phyloP scores from a whole-genome alignment of 306 rosid species.

The Cucumis sativus region DNA sequence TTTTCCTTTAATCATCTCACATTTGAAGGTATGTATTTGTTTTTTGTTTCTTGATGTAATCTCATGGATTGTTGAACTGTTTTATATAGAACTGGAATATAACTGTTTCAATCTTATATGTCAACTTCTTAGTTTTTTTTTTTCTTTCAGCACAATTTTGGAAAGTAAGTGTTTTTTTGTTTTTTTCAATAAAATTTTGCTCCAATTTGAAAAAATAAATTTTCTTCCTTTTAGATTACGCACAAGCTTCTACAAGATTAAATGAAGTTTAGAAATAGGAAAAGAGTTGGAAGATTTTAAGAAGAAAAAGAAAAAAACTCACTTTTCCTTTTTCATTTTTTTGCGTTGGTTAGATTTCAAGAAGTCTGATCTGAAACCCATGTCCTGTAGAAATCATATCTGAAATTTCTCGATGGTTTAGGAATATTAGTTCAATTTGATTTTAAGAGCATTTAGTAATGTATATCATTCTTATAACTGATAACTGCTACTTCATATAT shows the following conservation, averaged over 20 bases:
- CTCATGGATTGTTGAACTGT: too few species aligned
- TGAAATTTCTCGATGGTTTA: not conserved
- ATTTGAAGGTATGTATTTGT: too few species aligned
- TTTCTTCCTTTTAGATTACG: not conserved
- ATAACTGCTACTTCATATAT: not conserved
- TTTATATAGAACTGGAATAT: not conserved
- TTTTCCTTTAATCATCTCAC: too few species aligned
- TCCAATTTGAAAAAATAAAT: too few species aligned
- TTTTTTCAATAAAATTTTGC: not conserved
- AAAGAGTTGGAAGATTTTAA: too few species aligned
- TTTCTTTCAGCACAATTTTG: not conserved
- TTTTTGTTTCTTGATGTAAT: too few species aligned
- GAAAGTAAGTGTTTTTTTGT: not conserved
- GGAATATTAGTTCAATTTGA: not conserved
- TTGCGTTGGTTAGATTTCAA: too few species aligned
- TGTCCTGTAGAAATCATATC: not conserved
- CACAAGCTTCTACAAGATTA: not conserved
- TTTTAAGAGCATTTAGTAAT: not conserved
- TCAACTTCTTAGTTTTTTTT: not conserved
- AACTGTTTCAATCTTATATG: not conserved
- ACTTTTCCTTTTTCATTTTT: too few species aligned
- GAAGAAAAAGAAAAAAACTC: too few species aligned
- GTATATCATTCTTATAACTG: not conserved
- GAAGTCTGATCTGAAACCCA: not conserved
- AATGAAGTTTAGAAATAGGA: not conserved